Evolutionary conservation across 2,329 filamentous ascomycete genomes (phyloP), one percentile per base, ranked within the genome.

Genomic region (Exophiala lecanii-corni): DNA sequence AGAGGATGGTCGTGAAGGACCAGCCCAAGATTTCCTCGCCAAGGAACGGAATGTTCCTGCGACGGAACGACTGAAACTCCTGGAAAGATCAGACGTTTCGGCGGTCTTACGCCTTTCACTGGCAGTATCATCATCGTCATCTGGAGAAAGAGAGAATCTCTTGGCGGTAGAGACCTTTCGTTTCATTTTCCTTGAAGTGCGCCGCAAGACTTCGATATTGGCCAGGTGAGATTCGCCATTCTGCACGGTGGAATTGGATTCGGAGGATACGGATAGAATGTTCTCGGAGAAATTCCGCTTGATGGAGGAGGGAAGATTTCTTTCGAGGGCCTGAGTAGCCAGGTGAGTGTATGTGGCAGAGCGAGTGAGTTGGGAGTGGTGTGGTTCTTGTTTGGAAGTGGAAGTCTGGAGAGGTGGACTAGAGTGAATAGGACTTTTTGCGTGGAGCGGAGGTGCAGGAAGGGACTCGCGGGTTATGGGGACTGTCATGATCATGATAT

Each of bases 311-410:
- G 66, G 56, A 4, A 61, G 53, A 28, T 42, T 51, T 23, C 61
- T 51, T 28, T 60, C 64, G 19, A 60, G 55, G 19, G 64, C 49
- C 13, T 68, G 57, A 19, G 57, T 61, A 3, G 73, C 68, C n/a
- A 80, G 59, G 51, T 74, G 70, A 35, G 73, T 76, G 60, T 76
- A 80, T 55, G 77, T 81, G 21, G 78, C 77, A 36, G 77, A 72
- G 43, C 76, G 70, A 19, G 71, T 70, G 20, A 80, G 52, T 28
- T 59, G 56, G 13, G 35, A 17, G 4, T 39, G 18, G 38, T 28
- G 36, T 37, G 18, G 19, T 26, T 37, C 28, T 30, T 17, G 18
- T 38, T 38, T 25, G 38, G 30, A 26, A 34, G 32, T 37, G 37
- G 25, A 12, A 15, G 5, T 17, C n/a, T 23, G 13, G 18, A 50